Conservation (phyloP, 352 stramenopile genomes). For the Thalassiosira exigua region DNA sequence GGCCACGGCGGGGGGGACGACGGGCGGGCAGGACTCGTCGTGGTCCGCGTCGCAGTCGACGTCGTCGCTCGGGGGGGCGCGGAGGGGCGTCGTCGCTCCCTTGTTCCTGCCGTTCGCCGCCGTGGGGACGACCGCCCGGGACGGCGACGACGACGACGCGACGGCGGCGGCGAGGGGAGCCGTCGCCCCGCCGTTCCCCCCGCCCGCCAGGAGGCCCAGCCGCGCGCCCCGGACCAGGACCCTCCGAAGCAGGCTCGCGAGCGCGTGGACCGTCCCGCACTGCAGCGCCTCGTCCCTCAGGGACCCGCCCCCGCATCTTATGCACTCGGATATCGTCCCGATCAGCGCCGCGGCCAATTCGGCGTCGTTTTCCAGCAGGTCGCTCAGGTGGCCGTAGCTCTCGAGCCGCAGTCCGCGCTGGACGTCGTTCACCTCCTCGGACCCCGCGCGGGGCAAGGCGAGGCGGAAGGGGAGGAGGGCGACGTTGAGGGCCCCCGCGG, state of each 20-base stretch:
- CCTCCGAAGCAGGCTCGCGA: conserved; percentile 69
- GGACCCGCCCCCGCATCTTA: conserved; percentile 66
- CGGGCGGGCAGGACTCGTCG: conserved; percentile 53
- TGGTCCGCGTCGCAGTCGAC: conserved; percentile 64
- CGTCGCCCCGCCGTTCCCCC: conserved; percentile 4
- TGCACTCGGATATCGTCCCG: conserved; percentile 57
- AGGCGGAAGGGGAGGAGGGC: conserved; percentile 79
- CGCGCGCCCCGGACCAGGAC: conserved; percentile 71
- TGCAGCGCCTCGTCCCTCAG: conserved; percentile 80
- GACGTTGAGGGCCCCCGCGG: conserved; percentile 40
- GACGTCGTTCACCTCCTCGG: conserved; percentile 62
- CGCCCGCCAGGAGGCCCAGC: conserved; percentile 50
- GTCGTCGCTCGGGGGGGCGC: conserved; percentile 20
- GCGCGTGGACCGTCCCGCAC: conserved; percentile 73
- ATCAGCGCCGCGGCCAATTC: conserved; percentile 66
- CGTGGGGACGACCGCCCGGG: neutral
- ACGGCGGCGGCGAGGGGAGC: neutral
- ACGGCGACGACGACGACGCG: neutral
- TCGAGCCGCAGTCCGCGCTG: conserved; percentile 61
- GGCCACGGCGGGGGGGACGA: conserved; percentile 62
- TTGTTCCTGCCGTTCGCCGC: neutral
- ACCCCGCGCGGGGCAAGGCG: conserved; percentile 62
- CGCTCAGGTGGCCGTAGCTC: conserved; percentile 69
- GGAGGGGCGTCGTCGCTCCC: neutral
- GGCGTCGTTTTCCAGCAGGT: conserved; percentile 62